Evolutionary conservation across 2,329 filamentous ascomycete species (phyloP), one percentile per base, ranked within the genome.

Genomic region (Arachnopeziza araneosa): DNA sequence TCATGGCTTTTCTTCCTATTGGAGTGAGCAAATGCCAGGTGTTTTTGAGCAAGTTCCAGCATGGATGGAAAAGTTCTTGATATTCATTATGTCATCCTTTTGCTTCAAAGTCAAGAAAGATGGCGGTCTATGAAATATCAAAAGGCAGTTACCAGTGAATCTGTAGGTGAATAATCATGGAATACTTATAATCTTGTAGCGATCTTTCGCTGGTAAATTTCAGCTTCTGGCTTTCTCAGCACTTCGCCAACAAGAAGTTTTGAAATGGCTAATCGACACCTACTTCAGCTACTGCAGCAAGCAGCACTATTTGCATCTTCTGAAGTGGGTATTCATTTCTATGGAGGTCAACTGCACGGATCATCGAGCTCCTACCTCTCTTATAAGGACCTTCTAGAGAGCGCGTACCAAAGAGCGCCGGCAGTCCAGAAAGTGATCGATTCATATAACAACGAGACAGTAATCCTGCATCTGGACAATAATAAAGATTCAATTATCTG

Each of bases 401-500:
- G 36, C 36, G 36, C 36, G 17, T 44, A 44, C 17, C 36, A 44
- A 6, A 14, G 36, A 44, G 36, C 36, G 12, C 36, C 36, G 4
- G 36, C 36, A 14, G 36, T 44, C 12, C 22, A 53, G 54, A 50
- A 44, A 14, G 12, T 44, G 17, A 44, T 44, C 10, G 36, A 44
- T 19, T 14, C 17, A 12, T 44, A 19, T 19, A 12, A 44, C 17
- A 44, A 44, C 36, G 17, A 44, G 36, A 54, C 70, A 49, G 51
- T 71, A 21, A 36, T 72, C 1, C 54, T 73, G 1, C 73, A 77
- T 60, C 73, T 77, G 36, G 66, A 75, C 22, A 65, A 67, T n/a
- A 73, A 77, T 44, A 54, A 67, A 52, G 72, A 78, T 24, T 71
- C 67, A 24, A 72, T 78, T 5, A 55, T 71, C 14, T 78, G 75